Evolutionary conservation across 768 basidiomycete species (phyloP), one percentile per base, ranked within the genome.

Genomic region (Tylopilus intermedius): DNA sequence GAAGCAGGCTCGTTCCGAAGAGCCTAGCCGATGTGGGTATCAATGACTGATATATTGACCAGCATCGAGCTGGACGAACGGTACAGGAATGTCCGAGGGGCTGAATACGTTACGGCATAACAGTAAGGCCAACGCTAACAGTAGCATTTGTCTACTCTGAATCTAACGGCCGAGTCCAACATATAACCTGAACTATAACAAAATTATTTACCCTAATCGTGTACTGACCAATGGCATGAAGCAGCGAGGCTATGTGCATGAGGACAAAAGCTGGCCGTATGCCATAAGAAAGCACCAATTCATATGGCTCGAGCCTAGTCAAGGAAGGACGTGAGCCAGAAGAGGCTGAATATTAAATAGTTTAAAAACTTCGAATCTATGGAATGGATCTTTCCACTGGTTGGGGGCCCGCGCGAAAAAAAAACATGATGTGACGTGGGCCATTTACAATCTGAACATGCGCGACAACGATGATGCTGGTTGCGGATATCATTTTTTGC

Each of bases 161-260:
- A 18, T 42, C 39, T 53, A 51, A 39, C 10, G 54, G 38, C 41
- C 42, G 26, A 50, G 54, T 49, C 57, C 52, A 50, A 50, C 53
- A 46, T 35, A 63, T 66, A 60, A 63, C 39, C 41, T 62, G 45
- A 66, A 50, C 51, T 57, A 63, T 66, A 66, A 63, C 49, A 50
- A 53, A 57, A 38, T n/a, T 24, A 43, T 59, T 30, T 62, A 60
- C 45, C 42, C 51, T 57, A 46, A 53, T 26, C 50, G 18, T 52
- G 38, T 49, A 47, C 32, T 38, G 43, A 54, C 55, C 61, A 51
- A 55, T 47, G 45, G 42, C 47, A 53, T 45, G 37, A 53, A 49
- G 40, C 32, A 41, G 10, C 24, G 37, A 18, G 41, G 26, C 38
- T 33, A 44, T 52, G 33, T 11, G 11, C 45, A 50, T 53, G 54